Evolutionary conservation across 2,329 filamentous ascomycete species (phyloP).

Genomic region (Aspergillus japonicus): DNA sequence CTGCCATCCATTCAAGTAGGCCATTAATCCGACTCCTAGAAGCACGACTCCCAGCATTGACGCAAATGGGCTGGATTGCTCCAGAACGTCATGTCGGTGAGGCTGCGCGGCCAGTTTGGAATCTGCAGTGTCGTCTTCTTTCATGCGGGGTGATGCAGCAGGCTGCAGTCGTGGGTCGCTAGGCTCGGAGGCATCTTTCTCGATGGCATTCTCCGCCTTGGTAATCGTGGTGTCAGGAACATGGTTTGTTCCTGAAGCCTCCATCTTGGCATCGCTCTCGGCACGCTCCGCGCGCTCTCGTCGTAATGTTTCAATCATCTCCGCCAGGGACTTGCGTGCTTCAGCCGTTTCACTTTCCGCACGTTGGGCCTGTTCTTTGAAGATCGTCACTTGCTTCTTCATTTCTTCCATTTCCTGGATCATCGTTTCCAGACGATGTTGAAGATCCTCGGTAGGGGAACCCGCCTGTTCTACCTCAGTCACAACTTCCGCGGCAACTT

Average conservation of each 20-base stretch:
- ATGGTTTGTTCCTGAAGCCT: constrained; percentile 14
- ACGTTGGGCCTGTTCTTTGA: constrained; percentile 72
- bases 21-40: constrained; percentile 80
- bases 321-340: constrained; percentile 71
- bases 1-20: constrained; percentile 82
- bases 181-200: constrained; percentile 15
- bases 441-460: constrained; percentile 50
- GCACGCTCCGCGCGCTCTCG: constrained; percentile 60
- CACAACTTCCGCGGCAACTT: constrained; percentile 9
- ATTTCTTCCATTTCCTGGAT: constrained; percentile 77
- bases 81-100: constrained; percentile 39
- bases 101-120: constrained; percentile 43
- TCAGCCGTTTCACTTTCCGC: constrained; percentile 76
- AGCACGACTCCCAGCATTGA: constrained; percentile 81
- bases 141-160: constrained; percentile 50
- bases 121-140: constrained; percentile 41
- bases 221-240: constrained; percentile 2
- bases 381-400: constrained; percentile 75
- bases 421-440: constrained; percentile 73
- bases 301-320: constrained; percentile 84
- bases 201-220: constrained; percentile 13
- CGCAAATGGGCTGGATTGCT: constrained; percentile 68
- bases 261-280: constrained; percentile 30
- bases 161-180: constrained; percentile 37
- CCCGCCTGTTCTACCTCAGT: constrained; percentile 35